Evolutionary conservation across 129 eudicot genomes (phyloP).

Genomic region (Flaveria linearis): DNA sequence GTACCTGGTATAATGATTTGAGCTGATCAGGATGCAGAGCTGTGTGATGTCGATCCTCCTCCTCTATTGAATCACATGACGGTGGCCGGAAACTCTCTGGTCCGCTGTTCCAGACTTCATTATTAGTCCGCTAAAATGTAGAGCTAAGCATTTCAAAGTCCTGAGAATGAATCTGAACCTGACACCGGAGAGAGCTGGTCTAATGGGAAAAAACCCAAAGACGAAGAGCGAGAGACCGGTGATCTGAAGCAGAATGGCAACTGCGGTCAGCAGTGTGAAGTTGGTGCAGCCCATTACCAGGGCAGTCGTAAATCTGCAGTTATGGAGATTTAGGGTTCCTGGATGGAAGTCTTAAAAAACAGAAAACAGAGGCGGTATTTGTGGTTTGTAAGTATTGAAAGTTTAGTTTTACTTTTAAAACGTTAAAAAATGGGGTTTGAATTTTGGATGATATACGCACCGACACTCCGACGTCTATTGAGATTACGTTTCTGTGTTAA

Average conservation of each 20-base stretch:
- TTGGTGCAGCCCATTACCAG: conserved; percentile 46
- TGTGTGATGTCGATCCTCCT: conserved; percentile 39
- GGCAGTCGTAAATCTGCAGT: too few relatives aligned
- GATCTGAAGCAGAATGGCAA: conserved; percentile 56
- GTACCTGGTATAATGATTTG: conserved; percentile 65
- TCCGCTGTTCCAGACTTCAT: conserved; percentile 45
- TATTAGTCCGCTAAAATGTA: not conserved
- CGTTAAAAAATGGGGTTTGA: too few relatives aligned
- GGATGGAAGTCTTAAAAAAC: too few relatives aligned
- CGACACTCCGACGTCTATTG: too few relatives aligned
- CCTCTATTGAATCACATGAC: conserved; percentile 27
- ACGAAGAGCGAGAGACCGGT: conserved; percentile 77
- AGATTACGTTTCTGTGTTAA: too few relatives aligned
- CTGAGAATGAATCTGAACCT: conserved; percentile 33
- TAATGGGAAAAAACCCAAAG: conserved; percentile 88
- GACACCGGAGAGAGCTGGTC: conserved; percentile 78
- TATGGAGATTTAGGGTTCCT: too few relatives aligned
- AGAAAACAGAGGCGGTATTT: too few relatives aligned
- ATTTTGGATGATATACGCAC: too few relatives aligned
- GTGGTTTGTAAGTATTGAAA: too few relatives aligned
- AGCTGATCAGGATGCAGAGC: conserved; percentile 54
- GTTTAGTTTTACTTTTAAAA: too few relatives aligned
- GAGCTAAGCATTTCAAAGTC: not conserved
- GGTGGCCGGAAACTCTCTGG: conserved; percentile 73
- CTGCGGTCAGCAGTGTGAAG: conserved; percentile 47